Conservation (phyloP, 495 filamentous ascomycete species). For the Apiosordaria backusii region DNA sequence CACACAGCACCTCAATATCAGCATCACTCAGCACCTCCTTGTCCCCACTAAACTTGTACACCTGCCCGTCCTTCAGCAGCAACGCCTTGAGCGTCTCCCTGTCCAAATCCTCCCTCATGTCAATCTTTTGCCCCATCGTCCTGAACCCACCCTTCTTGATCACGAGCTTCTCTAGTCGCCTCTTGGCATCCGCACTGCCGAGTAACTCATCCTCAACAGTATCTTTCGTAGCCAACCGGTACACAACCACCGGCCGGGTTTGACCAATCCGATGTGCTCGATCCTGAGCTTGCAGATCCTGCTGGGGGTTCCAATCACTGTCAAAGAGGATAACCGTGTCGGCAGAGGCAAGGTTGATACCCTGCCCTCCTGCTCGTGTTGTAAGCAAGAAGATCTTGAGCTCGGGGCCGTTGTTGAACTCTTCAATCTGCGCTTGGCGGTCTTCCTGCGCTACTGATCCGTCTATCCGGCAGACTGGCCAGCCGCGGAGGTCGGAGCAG, state of each 20-base stretch:
- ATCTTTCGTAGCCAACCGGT: constrained; percentile 86
- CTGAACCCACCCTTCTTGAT: constrained; percentile 85
- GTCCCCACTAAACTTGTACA: constrained; percentile 54
- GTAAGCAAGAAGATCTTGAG: constrained; percentile 81
- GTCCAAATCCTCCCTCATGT: constrained; percentile 48
- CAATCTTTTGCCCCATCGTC: constrained; percentile 58
- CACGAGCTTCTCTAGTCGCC: constrained; percentile 89
- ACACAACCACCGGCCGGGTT: constrained; percentile 87
- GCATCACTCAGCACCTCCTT: constrained; percentile 66
- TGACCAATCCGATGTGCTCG: constrained; percentile 94
- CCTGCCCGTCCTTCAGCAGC: constrained; percentile 61
- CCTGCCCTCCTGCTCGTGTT: constrained; percentile 89
- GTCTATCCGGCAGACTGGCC: constrained; percentile 87
- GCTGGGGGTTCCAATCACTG: constrained; percentile 96
- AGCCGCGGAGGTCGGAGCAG: constrained; percentile 63
- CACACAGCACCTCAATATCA: constrained; percentile 76
- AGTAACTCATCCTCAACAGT: constrained; percentile 90
- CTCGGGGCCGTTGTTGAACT: constrained; percentile 71
- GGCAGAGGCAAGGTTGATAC: constrained; percentile 95
- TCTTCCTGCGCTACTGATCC: constrained; percentile 79
- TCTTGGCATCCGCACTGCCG: constrained; percentile 85
- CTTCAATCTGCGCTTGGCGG: constrained; percentile 75
- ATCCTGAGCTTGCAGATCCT: constrained; percentile 94
- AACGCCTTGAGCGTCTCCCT: constrained; percentile 58
- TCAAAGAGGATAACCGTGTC: constrained; percentile 97